Percentiles rank a stretch among this genome's conserved stretches.
Conservation (phyloP, 2,329 filamentous ascomycete genomes). For the Trichoderma sp. region DNA sequence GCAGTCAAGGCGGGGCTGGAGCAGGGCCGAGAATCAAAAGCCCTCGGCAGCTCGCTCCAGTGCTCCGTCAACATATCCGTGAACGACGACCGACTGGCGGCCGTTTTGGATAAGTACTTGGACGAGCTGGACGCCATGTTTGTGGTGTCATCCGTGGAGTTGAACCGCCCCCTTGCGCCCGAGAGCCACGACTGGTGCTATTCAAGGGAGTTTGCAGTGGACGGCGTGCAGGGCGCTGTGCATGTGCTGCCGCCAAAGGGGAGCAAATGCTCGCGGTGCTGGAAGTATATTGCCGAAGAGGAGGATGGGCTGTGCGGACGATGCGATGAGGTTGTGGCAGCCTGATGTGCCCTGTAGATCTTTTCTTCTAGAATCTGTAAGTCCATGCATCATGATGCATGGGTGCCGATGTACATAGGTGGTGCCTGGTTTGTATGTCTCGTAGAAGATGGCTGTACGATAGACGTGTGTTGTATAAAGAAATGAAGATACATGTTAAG, state of each 20-base stretch:
- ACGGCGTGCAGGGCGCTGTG: constrained; percentile 41
- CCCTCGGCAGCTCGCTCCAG: constrained; percentile 79
- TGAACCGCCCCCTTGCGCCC: constrained; percentile 42
- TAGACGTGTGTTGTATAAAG: not conserved
- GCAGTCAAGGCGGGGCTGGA: constrained; percentile 79
- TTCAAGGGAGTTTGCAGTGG: constrained; percentile 46
- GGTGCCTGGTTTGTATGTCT: no score
- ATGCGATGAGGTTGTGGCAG: constrained; percentile 63
- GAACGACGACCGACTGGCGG: constrained; percentile 39
- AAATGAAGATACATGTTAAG: not conserved
- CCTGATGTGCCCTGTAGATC: not conserved
- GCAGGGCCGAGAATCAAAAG: constrained; percentile 67
- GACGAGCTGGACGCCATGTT: constrained; percentile 65
- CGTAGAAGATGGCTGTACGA: not conserved
- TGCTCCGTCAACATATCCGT: constrained; percentile 65
- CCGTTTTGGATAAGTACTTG: constrained; percentile 43
- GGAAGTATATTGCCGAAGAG: constrained; percentile 75
- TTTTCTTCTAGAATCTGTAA: not conserved
- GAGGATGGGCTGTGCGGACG: constrained; percentile 69
- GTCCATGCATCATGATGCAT: not conserved
- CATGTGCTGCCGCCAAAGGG: constrained; percentile 52
- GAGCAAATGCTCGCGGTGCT: constrained; percentile 84
- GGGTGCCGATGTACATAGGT: no score
- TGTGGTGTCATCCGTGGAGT: constrained; percentile 65
- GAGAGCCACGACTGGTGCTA: constrained; percentile 45